Base-by-base conservation (phyloP, 495 filamentous ascomycete species). In the Penicillium diatomitis region DNA sequence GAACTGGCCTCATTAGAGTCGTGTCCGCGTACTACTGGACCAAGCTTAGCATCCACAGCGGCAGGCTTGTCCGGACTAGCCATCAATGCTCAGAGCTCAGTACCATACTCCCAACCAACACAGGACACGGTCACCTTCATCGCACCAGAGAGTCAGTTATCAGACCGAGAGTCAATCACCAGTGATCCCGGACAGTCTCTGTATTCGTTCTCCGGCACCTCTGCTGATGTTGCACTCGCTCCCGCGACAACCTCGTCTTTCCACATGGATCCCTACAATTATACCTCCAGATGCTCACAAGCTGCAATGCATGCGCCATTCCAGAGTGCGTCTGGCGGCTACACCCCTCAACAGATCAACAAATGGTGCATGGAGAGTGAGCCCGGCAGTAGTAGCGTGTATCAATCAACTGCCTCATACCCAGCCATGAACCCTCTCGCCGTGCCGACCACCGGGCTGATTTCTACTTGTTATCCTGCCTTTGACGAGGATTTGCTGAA, bases 301-400 rank as follows among this genome's bases (percentile, higher is more conserved):
- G 3, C 40, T 6, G 4, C 40, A 0, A 40, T 49, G 7, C 32
- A 28, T 11, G 8, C 27, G 1, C 45, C 41, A 5, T n/a, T 44
- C 0, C 43, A 46, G 4, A 28, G 3, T 5, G 10, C 44, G n/a
- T 54, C 48, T 8, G 52, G 20, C 20, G 20, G 55, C 4, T 61
- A 58, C 10, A 56, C 46, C 4, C 34, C 54, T 0, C 54, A 61
- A 34, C 49, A 63, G 28, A 58, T 63, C 34, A 43, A 56, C 12
- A 52, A 56, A 46, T 58, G 54, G 53, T 61, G 55, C 41, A 52
- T 61, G 27, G 55, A 63, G 12, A 57, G 52, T 42, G 49, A 54
- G 27, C 43, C 46, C 8, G 12, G 46, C 2, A 38, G 12, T 28
- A 38, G 12, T 28, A 39, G 30, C 2, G 45, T 61, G 38, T 57